phyloP scores from a whole-genome alignment of 2,329 filamentous ascomycete genomes.

The Incumbomyces lentus region DNA sequence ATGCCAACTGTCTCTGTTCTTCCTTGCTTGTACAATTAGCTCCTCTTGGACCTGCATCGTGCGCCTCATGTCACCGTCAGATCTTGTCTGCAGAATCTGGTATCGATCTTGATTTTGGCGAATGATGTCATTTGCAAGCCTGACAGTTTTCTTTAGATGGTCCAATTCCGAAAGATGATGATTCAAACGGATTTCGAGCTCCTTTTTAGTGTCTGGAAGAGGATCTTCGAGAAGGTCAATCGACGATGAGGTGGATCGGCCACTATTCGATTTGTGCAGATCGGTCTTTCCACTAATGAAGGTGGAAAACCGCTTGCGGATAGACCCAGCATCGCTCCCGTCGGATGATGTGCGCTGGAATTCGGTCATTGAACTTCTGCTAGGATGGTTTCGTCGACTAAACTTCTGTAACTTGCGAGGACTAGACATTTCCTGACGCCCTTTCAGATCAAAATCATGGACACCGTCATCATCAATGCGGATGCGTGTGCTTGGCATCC shows the following conservation, averaged over 20 bases:
- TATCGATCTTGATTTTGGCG: slow-evolving; percentile 5
- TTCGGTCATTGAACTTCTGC: slow-evolving; percentile 5
- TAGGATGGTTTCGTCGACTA: neutral
- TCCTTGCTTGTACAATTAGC: slow-evolving; percentile 3
- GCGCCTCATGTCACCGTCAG: slow-evolving; percentile 1
- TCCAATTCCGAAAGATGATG: slow-evolving; percentile 20
- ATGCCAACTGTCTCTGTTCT: slow-evolving; percentile 8
- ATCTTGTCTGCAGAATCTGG: slow-evolving; percentile 7
- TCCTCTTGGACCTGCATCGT: slow-evolving; percentile 5
- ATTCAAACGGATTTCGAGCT: slow-evolving; percentile 22
- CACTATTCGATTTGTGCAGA: slow-evolving; percentile 5
- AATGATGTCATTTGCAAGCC: slow-evolving; percentile 9
- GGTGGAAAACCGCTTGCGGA: slow-evolving; percentile 3
- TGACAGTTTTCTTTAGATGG: slow-evolving; percentile 10
- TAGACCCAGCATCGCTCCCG: neutral
- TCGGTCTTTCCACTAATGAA: neutral
- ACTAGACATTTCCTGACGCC: neutral
- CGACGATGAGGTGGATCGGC: slow-evolving; percentile 7
- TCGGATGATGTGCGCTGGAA: slow-evolving; percentile 6
- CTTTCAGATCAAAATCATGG: slow-evolving; percentile 4
- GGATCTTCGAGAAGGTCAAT: slow-evolving; percentile 7
- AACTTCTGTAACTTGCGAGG: slow-evolving; percentile 1
- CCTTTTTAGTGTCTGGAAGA: slow-evolving; percentile 15
- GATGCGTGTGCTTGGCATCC: neutral
- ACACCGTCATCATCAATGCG: slow-evolving; percentile 4